phyloP scores from a whole-genome alignment of 2,329 filamentous ascomycete species.

The Cytospora mali region DNA sequence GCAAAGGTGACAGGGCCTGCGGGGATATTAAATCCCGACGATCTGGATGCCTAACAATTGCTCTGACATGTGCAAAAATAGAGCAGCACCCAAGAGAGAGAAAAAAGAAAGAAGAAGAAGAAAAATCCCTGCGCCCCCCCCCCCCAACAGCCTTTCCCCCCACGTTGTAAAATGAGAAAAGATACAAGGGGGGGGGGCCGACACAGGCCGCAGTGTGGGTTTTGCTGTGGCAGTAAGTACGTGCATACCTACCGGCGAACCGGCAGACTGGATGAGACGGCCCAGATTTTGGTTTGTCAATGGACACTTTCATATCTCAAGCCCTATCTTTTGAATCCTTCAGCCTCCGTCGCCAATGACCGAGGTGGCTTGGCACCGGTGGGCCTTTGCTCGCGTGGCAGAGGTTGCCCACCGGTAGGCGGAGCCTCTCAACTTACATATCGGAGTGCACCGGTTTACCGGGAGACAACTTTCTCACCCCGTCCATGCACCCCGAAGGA shows the following conservation, averaged over 20 bases:
- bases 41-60: background rate
- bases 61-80: no score
- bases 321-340: background rate
- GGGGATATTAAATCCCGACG: background rate
- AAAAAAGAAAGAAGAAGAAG: no score
- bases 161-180: background rate
- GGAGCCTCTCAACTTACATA: background rate
- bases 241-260: no score
- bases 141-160: background rate
- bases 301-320: background rate
- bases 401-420: background rate
- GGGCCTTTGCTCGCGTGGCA: background rate
- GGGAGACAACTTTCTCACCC: no score
- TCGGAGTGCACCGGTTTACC: background rate
- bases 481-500: no score
- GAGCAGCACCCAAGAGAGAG: no score
- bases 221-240: no score
- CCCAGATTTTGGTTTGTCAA: background rate
- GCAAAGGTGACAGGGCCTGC: background rate
- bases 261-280: no score
- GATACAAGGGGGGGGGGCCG: no score
- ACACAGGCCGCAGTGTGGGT: no score
- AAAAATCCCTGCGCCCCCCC: no score
- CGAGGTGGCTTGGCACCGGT: background rate
- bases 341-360: background rate